These are phyloP conservation scores for Neurospora sp. DNA, from an alignment of 495 filamentous ascomycete genomes.

Conservation along the genomic window DNA sequence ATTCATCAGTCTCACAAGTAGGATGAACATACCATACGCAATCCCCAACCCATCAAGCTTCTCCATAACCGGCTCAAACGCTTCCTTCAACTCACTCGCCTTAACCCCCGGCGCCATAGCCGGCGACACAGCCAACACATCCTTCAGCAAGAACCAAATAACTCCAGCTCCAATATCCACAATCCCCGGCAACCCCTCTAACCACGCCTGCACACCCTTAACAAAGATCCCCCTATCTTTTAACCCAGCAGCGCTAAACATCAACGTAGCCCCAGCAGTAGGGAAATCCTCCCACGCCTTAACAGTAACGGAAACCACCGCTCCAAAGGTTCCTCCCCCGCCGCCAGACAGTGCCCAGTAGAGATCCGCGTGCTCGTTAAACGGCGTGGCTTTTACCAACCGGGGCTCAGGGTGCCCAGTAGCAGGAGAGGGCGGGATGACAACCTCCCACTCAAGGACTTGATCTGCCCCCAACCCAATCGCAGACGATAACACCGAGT, in stretches of 20 bases:
- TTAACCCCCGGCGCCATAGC: neutral
- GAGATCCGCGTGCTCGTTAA: conserved; percentile 37
- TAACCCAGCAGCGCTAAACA: conserved; percentile 9
- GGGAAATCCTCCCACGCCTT: conserved; percentile 26
- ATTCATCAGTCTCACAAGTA: too few species aligned
- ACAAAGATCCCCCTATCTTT: neutral
- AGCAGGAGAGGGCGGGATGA: conserved; percentile 17
- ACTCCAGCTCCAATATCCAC: neutral
- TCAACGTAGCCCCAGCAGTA: conserved; percentile 12
- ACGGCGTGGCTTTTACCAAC: conserved; percentile 34
- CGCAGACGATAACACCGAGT: conserved; percentile 37
- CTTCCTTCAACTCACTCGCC: neutral
- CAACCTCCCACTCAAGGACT: conserved; percentile 46
- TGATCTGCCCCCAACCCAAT: conserved; percentile 54
- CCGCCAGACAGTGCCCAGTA: conserved; percentile 55
- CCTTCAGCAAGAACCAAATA: neutral
- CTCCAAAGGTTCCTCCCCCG: conserved; percentile 44
- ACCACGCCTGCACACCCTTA: neutral
- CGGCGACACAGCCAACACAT: neutral
- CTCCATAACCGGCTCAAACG: neutral
- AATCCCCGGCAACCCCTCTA: neutral
- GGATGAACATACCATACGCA: neutral
- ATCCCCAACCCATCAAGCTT: neutral
- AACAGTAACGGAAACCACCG: conserved; percentile 39
- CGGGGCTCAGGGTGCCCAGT: conserved; percentile 21